Percentiles rank a stretch among this genome's conserved stretches.
Evolutionary conservation across 2,329 filamentous ascomycete genomes (phyloP).

Genomic region (Xylariaceae sp.): DNA sequence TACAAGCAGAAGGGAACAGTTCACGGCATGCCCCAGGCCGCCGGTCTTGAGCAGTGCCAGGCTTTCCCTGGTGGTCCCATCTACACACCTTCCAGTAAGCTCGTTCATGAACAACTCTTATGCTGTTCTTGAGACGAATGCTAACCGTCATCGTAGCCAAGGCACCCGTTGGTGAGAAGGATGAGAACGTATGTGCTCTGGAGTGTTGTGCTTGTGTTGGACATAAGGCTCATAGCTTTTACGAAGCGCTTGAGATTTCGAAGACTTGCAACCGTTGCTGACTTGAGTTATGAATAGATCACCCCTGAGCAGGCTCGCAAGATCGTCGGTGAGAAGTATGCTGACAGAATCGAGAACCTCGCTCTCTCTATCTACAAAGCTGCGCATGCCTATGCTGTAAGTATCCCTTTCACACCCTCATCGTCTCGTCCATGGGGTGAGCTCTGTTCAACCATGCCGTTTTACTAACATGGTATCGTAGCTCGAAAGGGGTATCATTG

Average conservation of each 20-base stretch:
- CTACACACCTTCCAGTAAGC: slow-evolving; percentile 55
- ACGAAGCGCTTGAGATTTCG: background rate
- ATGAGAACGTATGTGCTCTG: slow-evolving; percentile 58
- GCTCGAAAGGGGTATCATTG: slow-evolving; percentile 61
- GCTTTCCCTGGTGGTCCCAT: slow-evolving; percentile 62
- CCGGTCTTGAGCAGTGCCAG: slow-evolving; percentile 65
- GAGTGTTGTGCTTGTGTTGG: background rate
- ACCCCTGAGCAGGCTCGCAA: slow-evolving; percentile 58
- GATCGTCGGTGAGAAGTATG: slow-evolving; percentile 62
- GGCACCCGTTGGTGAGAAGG: slow-evolving; percentile 69
- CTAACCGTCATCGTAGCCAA: slow-evolving; percentile 54
- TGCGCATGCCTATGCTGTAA: slow-evolving; percentile 56
- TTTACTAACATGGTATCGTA: background rate
- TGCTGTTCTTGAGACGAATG: background rate
- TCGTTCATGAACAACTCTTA: background rate
- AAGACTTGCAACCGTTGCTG: background rate
- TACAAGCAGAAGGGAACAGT: slow-evolving; percentile 68
- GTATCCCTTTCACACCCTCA: background rate
- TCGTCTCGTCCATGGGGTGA: background rate
- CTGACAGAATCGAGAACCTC: slow-evolving; percentile 59
- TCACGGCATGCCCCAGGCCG: slow-evolving; percentile 66
- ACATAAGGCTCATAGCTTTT: background rate
- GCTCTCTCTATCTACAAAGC: slow-evolving; percentile 58
- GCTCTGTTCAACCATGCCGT: background rate
- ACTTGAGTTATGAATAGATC: slow-evolving; percentile 42